These are phyloP conservation scores for Telfairia occidentalis DNA, from an alignment of 331 rosid species.

Conservation along the genomic window DNA sequence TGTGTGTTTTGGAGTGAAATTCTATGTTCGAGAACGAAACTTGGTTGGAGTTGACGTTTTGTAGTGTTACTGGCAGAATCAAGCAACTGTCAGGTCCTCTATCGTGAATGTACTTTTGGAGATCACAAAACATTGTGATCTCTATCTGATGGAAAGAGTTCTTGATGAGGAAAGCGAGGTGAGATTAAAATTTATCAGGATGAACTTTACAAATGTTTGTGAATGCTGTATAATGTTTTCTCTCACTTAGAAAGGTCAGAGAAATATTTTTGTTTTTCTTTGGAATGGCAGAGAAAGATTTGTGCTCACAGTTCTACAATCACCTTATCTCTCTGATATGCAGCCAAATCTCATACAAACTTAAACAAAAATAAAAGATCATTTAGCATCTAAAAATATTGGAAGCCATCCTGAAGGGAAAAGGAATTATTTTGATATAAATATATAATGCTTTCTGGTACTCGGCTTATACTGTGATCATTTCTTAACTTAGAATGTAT, in stretches of 20 bases:
- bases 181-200: constrained; percentile 10
- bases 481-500: background rate
- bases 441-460: background rate
- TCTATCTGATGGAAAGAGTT: constrained; percentile 93
- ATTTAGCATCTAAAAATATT: background rate
- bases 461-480: background rate
- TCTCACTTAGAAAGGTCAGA: background rate
- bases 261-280: background rate
- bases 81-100: constrained; percentile 71
- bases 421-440: background rate
- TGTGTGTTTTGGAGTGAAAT: background rate
- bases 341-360: background rate
- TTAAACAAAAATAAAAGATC: background rate
- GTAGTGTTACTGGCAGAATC: constrained; percentile 49
- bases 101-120: constrained; percentile 78
- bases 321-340: background rate
- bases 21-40: constrained; percentile 13
- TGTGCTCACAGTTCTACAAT: background rate
- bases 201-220: background rate
- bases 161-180: constrained; percentile 89
- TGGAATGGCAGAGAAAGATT: background rate
- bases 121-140: constrained; percentile 75
- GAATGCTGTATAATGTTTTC: constrained; percentile 5
- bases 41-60: constrained; percentile 10
- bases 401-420: background rate